These are phyloP conservation scores for Thelonectria blattea DNA, from an alignment of 2,329 filamentous ascomycete species.

Conservation along the genomic window DNA sequence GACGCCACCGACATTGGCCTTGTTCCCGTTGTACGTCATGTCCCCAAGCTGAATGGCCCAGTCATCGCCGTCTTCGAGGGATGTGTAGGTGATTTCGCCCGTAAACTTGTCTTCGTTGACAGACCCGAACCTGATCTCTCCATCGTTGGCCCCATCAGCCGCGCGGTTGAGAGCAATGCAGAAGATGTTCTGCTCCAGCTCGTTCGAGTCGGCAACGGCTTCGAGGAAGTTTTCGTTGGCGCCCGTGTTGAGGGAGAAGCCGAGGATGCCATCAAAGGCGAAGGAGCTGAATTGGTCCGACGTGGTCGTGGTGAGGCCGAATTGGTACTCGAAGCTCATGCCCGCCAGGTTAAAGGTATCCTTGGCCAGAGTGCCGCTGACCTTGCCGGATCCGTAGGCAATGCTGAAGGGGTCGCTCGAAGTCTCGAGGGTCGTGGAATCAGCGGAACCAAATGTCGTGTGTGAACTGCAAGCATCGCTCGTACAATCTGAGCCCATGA, in stretches of 20 bases:
- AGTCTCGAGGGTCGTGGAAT: conserved; percentile 68
- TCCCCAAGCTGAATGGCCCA: conserved; percentile 79
- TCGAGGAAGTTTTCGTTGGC: conserved; percentile 72
- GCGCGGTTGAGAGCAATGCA: conserved; percentile 73
- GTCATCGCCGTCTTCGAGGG: conserved; percentile 59
- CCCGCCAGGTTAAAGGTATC: conserved; percentile 73
- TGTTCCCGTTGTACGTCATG: conserved; percentile 65
- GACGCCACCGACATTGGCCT: conserved; percentile 59
- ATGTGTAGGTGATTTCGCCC: conserved; percentile 72
- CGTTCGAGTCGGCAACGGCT: conserved; percentile 59
- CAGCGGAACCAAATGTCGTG: conserved; percentile 68
- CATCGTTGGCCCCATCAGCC: conserved; percentile 69
- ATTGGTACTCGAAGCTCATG: conserved; percentile 66
- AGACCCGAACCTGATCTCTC: conserved; percentile 79
- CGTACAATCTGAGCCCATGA: conserved; percentile 75
- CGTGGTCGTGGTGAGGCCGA: conserved; percentile 75
- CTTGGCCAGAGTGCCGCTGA: conserved; percentile 68
- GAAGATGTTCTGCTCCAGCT: conserved; percentile 70
- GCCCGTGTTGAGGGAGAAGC: conserved; percentile 69
- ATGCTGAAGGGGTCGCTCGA: conserved; percentile 65
- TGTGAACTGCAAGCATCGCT: conserved; percentile 72
- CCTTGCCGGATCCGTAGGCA: conserved; percentile 77
- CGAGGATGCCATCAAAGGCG: conserved; percentile 87
- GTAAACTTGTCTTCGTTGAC: conserved; percentile 70
- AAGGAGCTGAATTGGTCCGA: conserved; percentile 78